These are phyloP conservation scores for Citrullus mucosospermus DNA, from an alignment of 306 rosid genomes.

Conservation along the genomic window DNA sequence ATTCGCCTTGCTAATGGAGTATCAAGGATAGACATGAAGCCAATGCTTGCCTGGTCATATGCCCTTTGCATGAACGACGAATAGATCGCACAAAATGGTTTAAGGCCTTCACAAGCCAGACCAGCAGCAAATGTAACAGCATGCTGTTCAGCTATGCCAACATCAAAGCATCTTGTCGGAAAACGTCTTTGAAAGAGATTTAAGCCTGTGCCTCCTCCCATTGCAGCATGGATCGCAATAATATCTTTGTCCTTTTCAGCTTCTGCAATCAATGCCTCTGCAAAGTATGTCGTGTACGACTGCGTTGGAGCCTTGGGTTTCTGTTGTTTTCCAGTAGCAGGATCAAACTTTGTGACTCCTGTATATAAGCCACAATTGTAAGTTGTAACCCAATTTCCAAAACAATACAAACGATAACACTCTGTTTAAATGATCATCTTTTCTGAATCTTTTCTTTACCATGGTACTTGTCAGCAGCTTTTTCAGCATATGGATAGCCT, in stretches of 20 bases:
- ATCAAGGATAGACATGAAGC: not conserved
- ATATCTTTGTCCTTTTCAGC: conserved; percentile 77
- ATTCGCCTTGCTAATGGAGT: not conserved
- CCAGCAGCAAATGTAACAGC: conserved; percentile 99
- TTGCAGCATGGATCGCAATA: conserved; percentile 93
- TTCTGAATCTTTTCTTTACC: conserved; percentile 29
- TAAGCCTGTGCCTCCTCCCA: conserved; percentile 99
- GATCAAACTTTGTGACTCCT: conserved; percentile 94
- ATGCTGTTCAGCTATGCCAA: conserved; percentile 96
- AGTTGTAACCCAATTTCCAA: not conserved
- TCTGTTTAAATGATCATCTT: not conserved
- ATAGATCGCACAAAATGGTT: conserved; percentile 89
- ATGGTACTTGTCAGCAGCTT: conserved; percentile 84
- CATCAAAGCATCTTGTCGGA: conserved; percentile 89
- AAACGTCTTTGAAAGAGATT: conserved; percentile 85
- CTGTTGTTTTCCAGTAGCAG: conserved; percentile 81
- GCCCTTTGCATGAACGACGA: conserved; percentile 96
- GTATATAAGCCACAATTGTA: conserved; percentile 12
- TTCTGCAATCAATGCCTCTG: conserved; percentile 95
- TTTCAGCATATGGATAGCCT: conserved; percentile 94
- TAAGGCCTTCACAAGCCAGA: conserved; percentile 81
- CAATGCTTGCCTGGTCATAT: conserved; percentile 68
- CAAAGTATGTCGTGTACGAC: conserved; percentile 84
- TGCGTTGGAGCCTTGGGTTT: conserved; percentile 53
- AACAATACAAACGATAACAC: not conserved